Evolutionary conservation across 1,284 basidiomycete species (phyloP), one percentile per base, ranked within the genome.

Genomic region (Malassezia equina): DNA sequence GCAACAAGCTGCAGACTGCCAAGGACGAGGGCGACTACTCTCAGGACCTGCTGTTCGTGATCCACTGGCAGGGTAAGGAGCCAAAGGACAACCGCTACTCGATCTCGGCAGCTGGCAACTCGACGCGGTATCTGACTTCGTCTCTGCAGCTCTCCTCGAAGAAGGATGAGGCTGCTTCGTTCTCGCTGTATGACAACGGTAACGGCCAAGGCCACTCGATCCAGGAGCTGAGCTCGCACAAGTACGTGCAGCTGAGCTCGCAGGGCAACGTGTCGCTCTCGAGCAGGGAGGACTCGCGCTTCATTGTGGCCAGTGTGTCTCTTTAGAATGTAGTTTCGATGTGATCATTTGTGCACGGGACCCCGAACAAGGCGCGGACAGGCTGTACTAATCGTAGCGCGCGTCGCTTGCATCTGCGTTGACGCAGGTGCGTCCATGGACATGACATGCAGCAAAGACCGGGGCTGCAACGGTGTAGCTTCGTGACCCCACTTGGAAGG

Each of bases 21-120:
- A 21, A 44, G 33, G 27, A 42, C 25, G 23, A 29, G 17, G 34
- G 36, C 4, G n/a, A 49, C 36, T 41, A 34, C 32, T 25, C 24
- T 9, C 19, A 49, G n/a, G 21, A 40, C 25, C 47, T 41, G 25
- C 47, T 49, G 36, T 59, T 59, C 36, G 43, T 59, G 4, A 24
- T 59, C 13, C 54, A 59, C 45, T 24, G 32, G 24, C 36, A 27
- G 32, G 54, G 45, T 32, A 19, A 19, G 9, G 45, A 24, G 19
- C 45, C 53, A 1, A 58, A 58, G 39, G 44, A 55, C 45, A 51
- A 40, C 21, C 24, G 19, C 27, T 51, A 52, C 47, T 23, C 8
- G 29, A 32, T 56, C 17, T 36, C 58, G 6, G 52, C 46, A 25
- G 24, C 23, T 3, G 41, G 41, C 13, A 32, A 41, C 36, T 40